Evolutionary conservation across 495 filamentous ascomycete genomes (phyloP).

Genomic region (Aspergillus biplanus): DNA sequence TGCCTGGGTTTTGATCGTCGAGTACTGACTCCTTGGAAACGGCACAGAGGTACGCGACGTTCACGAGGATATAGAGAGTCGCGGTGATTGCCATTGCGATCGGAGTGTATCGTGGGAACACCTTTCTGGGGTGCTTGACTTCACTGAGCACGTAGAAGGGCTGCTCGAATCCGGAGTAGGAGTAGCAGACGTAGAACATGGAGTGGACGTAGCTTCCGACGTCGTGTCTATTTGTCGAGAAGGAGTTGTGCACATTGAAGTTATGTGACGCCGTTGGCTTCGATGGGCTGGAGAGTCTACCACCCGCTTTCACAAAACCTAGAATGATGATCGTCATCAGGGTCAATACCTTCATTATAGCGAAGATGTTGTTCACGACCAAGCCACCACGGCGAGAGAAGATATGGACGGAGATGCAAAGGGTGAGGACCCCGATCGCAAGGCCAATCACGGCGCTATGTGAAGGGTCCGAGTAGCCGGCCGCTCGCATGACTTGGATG

Average conservation of each 20-base stretch:
- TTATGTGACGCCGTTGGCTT: background rate
- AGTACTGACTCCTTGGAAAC: background rate
- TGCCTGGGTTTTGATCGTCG: background rate
- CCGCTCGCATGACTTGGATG: slow-evolving; percentile 6
- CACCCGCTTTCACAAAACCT: background rate
- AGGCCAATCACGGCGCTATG: background rate
- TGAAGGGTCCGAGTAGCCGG: background rate
- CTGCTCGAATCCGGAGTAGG: slow-evolving; percentile 5
- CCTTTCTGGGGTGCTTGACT: background rate
- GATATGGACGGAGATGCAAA: slow-evolving; percentile 1
- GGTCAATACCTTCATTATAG: slow-evolving; percentile 2
- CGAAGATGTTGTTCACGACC: slow-evolving; percentile 4
- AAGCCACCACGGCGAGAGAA: slow-evolving; percentile 5
- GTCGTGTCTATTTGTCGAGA: background rate
- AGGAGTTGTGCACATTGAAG: background rate
- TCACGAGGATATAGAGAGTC: background rate
- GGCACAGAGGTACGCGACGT: background rate
- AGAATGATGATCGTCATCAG: background rate
- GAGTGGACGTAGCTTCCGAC: slow-evolving; percentile 4
- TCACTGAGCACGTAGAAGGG: slow-evolving; percentile 7
- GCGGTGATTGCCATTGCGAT: background rate
- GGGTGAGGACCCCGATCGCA: background rate
- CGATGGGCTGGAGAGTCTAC: background rate
- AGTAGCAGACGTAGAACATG: slow-evolving; percentile 7
- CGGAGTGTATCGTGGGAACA: background rate